Percentiles rank a stretch among this genome's conserved stretches.
phyloP scores from a whole-genome alignment of 352 stramenopile species.

The Phytophthora podocarpi region DNA sequence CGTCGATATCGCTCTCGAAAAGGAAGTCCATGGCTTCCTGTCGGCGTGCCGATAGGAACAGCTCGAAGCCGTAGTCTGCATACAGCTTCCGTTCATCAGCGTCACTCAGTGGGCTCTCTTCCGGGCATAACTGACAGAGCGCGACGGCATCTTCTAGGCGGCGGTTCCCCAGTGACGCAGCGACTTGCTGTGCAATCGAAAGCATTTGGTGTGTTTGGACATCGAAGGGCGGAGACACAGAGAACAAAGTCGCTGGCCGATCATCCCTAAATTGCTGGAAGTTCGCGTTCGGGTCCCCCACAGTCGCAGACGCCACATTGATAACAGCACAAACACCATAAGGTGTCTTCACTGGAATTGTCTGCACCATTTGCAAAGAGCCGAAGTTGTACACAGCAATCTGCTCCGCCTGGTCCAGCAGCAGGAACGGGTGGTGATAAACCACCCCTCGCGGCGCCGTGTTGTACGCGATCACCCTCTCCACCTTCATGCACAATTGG shows the following conservation, averaged over 20 bases:
- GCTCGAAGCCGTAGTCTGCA: constrained; percentile 55
- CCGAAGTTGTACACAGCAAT: constrained; percentile 70
- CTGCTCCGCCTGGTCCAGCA: constrained; percentile 63
- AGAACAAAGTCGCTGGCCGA: constrained; percentile 44
- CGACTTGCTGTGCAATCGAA: constrained; percentile 55
- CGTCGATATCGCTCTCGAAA: constrained; percentile 44
- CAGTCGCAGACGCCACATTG: constrained; percentile 28
- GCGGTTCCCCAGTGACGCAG: constrained; percentile 37
- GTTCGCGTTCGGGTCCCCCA: neutral
- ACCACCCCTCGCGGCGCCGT: constrained; percentile 42
- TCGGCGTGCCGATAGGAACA: constrained; percentile 46
- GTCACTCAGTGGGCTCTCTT: constrained; percentile 63
- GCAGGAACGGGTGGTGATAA: constrained; percentile 74
- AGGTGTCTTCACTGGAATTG: constrained; percentile 55
- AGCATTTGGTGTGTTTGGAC: constrained; percentile 63
- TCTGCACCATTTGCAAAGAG: constrained; percentile 60
- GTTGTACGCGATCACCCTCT: constrained; percentile 57
- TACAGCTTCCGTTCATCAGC: constrained; percentile 60
- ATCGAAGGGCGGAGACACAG: constrained; percentile 46
- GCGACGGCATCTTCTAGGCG: constrained; percentile 63
- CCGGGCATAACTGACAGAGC: constrained; percentile 70
- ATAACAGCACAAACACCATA: constrained; percentile 42
- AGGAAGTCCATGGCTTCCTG: constrained; percentile 71
- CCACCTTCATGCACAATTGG: constrained; percentile 48
- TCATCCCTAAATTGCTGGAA: constrained; percentile 18